These are phyloP conservation scores for Aspergillus affinis DNA, from an alignment of 495 filamentous ascomycete genomes.

Conservation along the genomic window DNA sequence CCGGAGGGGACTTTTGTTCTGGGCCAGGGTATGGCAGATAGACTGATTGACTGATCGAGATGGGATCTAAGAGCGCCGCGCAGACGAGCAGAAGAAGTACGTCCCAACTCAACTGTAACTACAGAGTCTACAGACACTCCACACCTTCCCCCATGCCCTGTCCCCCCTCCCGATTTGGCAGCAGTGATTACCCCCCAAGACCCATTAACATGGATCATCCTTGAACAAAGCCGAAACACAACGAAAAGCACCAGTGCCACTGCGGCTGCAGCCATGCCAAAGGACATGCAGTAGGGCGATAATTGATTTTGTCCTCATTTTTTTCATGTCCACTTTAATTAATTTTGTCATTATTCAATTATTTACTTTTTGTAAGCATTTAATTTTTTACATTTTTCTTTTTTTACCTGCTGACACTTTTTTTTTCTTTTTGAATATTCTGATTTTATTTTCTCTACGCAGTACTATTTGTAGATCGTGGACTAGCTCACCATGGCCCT, in stretches of 20 bases:
- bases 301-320: slow-evolving; percentile 14
- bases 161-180: slow-evolving; percentile 16
- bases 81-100: slow-evolving; percentile 17
- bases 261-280: slow-evolving; percentile 19
- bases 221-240: slow-evolving; percentile 30
- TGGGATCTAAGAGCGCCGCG: slow-evolving; percentile 8
- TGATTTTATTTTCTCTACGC: slow-evolving; percentile 9
- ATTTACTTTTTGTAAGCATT: slow-evolving; percentile 9
- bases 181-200: not conserved
- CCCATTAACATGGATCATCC: slow-evolving; percentile 40
- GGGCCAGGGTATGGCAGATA: slow-evolving; percentile 8
- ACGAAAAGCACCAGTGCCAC: slow-evolving; percentile 18
- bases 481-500: slow-evolving; percentile 8
- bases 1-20: slow-evolving; percentile 14
- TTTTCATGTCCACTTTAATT: slow-evolving; percentile 8
- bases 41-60: slow-evolving; percentile 20
- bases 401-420: not conserved
- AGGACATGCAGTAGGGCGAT: slow-evolving; percentile 21
- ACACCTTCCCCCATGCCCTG: too few species aligned
- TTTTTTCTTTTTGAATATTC: slow-evolving; percentile 4
- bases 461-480: slow-evolving; percentile 25
- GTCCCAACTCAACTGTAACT: too few species aligned
- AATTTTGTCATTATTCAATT: slow-evolving; percentile 6
- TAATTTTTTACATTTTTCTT: slow-evolving; percentile 7
- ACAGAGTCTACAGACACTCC: not conserved